Evolutionary conservation across 768 basidiomycete species (phyloP), one percentile per base, ranked within the genome.

Genomic region (Pluteus cervinus): DNA sequence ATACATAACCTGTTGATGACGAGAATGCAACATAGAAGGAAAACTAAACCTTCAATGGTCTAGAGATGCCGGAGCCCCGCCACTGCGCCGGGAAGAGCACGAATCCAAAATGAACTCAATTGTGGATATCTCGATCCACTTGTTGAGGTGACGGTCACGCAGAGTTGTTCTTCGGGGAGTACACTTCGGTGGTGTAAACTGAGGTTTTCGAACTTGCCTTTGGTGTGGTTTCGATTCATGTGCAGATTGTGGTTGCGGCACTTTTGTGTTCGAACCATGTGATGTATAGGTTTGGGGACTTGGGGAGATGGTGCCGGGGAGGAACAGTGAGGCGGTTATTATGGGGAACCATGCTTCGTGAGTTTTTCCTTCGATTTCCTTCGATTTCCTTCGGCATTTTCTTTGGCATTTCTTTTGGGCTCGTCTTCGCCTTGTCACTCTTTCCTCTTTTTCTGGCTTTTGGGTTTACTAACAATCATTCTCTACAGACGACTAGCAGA

Each of bases 271-370:
- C 79, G 17, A 88, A 86, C 58, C 86, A 89, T 47, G 78, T 90
- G 54, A 89, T 86, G 15, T 88, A 87, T 55, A 70, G 86, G 36
- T 89, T 89, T 56, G 86, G 86, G 7, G 88, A 88, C n/a, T n/a
- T n/a, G n/a, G n/a, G 65, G 86, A 86, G 42, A 79, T 88, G 77
- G 86, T 82, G 71, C 86, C 86, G 31, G 79, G 78, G 60, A 62
- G 75, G 68, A 72, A 69, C 41, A 79, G 74, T 42, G 83, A 87
- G 80, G 82, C 81, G 3, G 70, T 84, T 36, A 86, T 90, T 54
- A 81, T 88, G 81, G 86, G 89, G 45, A 79, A 81, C 41, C 88
- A 86, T 53, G 84, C 83, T n/a, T 79, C 68, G 85, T 86, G 44
- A 21, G 70, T 65, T 7, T 34, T 26, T 16, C 17, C 18, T n/a